Base-by-base conservation (phyloP, 176 grass and related monocot species). In the Bonia amplexicaulis region DNA sequence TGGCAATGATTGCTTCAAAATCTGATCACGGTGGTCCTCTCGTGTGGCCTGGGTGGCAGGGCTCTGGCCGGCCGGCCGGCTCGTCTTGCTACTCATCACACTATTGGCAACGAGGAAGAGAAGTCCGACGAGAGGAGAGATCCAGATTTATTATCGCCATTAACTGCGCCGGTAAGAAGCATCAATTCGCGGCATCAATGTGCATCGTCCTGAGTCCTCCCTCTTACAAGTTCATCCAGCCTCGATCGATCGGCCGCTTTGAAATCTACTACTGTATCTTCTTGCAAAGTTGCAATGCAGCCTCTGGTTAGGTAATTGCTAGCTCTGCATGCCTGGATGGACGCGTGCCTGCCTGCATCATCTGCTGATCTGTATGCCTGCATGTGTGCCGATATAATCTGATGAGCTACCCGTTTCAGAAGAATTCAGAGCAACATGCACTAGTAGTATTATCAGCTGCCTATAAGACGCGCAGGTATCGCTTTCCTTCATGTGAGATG, bases 401-500 rank as follows among this genome's bases (percentile, higher is more conserved):
- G n/a, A 33, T 33, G 31, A 3, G 31, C 31, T 33, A 33, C 31
- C 31, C 3, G 3, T 33, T 33, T 33, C 31, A 33, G 31, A 33
- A 33, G 31, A 33, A 33, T 33, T 33, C 31, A 33, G 31, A 33
- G 31, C 58, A 60, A 26, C 58, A 13, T 26, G 11, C 58, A 6
- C 10, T 2, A 2, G 58, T 26, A 27, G 23, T 13, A 12, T 5
- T 13, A 6, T 27, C 59, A 27, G 59, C 6, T 13, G 59, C 23
- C 23, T 6, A 26, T 27, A 0, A 13, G 23, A 6, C 9, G 22
- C 59, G 59, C 11, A 61, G 80, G 59, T 55, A 22, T 90, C 74
- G 67, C 59, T 87, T 66, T 90, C 89, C 58, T 74, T 82, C 88
- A 90, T 73, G 84, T 78, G 84, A 37, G 84, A 37, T 9, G 57